Evolutionary conservation across 2,329 filamentous ascomycete genomes (phyloP), one percentile per base, ranked within the genome.

Genomic region (Epichloe elymi): DNA sequence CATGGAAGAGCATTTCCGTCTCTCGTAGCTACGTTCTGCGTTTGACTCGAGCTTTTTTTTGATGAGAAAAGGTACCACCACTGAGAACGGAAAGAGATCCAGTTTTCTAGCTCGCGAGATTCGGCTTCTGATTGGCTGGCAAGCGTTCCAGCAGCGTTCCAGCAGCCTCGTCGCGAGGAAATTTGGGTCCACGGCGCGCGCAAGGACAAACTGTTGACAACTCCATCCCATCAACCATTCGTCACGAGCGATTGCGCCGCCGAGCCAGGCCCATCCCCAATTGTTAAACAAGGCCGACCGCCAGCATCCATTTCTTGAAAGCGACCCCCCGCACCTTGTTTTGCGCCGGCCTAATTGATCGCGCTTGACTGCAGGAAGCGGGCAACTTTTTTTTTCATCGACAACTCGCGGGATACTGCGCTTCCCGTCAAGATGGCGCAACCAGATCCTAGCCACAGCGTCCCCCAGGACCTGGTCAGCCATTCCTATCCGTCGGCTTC

Each of bases 381-480:
- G 17, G 15, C 23, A n/a, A 39, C 19, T 43, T 4, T 17, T 30
- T 17, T 30, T 8, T 19, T 33, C n/a, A 19, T 35, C 44, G 15
- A 36, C 19, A 33, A 19, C 37, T 33, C 44, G 37, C 42, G 39
- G 35, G 42, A 50, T 14, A 30, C 51, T 48, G 51, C 40, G 41
- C 42, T 38, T 46, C 39, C 46, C 46, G 43, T 49, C 57, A 65
- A 39, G 54, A 70, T 70, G 68, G 66, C 68, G 59, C 66, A 68
- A 60, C 61, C 61, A 46, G 69, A 71, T 56, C 69, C 69, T 45
- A 71, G 69, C 57, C 62, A 66, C 59, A 67, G 65, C 58, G 67
- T 71, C 57, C 67, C 67, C 30, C 65, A 65, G 63, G 69, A 71
- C 57, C 62, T 71, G 52, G 69, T 71, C 61, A 51, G 69, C 59